Conservation (phyloP, 345 rosid species). For the Odontarrhena argentea region DNA sequence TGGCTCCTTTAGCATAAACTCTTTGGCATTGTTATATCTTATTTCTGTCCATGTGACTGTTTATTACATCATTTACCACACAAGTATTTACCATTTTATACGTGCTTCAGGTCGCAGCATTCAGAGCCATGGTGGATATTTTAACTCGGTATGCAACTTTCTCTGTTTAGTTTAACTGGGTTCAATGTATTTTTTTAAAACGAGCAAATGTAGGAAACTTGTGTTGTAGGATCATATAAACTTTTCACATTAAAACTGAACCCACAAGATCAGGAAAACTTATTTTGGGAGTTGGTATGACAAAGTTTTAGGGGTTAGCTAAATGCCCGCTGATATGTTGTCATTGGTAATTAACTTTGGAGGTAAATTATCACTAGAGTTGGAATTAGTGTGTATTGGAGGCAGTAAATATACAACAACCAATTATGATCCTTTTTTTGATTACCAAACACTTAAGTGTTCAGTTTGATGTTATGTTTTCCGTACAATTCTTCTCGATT, state of each 20-base stretch:
- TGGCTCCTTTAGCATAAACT: slow-evolving; percentile 3
- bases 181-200: neutral
- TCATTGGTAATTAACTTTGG: slow-evolving; percentile 26
- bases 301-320: slow-evolving; percentile 9
- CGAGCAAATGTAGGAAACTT: slow-evolving; percentile 5
- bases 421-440: neutral
- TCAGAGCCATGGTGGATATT: slow-evolving; percentile 98
- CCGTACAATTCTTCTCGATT: neutral
- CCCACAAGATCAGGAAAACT: neutral
- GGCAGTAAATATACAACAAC: slow-evolving; percentile 14
- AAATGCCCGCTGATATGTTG: slow-evolving; percentile 15
- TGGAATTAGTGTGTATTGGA: slow-evolving; percentile 31
- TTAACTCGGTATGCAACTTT: slow-evolving; percentile 70
- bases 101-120: slow-evolving; percentile 92
- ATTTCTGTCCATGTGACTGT: slow-evolving; percentile 27
- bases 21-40: slow-evolving; percentile 4
- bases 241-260: slow-evolving; percentile 5
- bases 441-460: neutral
- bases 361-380: slow-evolving; percentile 25
- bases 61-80: slow-evolving; percentile 24
- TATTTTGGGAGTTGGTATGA: neutral
- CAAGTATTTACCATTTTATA: slow-evolving; percentile 34
- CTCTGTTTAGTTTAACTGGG: slow-evolving; percentile 5
- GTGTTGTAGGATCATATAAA: slow-evolving; percentile 10
- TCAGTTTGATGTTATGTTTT: slow-evolving; percentile 15